Evolutionary conservation across 345 rosid species (phyloP).

Genomic region (Psidium friedrichsthalianum): DNA sequence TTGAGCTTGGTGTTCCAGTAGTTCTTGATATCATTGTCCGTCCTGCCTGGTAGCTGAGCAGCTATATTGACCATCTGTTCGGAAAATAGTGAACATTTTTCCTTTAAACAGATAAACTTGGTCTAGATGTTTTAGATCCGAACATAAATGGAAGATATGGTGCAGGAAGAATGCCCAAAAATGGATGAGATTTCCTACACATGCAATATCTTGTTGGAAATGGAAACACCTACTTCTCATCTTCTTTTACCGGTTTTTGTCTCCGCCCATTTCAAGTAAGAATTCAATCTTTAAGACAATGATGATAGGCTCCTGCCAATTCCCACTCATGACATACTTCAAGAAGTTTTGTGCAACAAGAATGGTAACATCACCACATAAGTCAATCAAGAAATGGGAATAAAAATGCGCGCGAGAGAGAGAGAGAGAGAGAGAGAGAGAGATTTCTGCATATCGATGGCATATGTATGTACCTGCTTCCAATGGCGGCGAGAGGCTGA

Average conservation of each 20-base stretch:
- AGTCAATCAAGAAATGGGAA: not conserved
- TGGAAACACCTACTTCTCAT: not conserved
- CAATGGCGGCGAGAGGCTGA: conserved; percentile 4
- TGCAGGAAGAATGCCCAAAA: not conserved
- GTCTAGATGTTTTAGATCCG: not conserved
- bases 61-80: conserved; percentile 11
- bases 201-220: not conserved
- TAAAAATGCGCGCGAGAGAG: not conserved
- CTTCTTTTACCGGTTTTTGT: not conserved
- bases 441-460: not conserved
- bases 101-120: not conserved
- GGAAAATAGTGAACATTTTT: not conserved
- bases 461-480: conserved; percentile 3
- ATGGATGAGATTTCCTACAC: not conserved
- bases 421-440: not conserved
- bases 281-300: not conserved
- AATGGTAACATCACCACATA: not conserved
- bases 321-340: not conserved
- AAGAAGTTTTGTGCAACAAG: not conserved
- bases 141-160: not conserved
- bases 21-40: conserved; percentile 13
- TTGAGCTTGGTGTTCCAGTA: conserved; percentile 15
- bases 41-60: conserved; percentile 10
- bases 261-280: not conserved
- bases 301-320: not conserved